Base-by-base conservation (phyloP, 1,284 basidiomycete genomes). In the Apiotrichum sp. region DNA sequence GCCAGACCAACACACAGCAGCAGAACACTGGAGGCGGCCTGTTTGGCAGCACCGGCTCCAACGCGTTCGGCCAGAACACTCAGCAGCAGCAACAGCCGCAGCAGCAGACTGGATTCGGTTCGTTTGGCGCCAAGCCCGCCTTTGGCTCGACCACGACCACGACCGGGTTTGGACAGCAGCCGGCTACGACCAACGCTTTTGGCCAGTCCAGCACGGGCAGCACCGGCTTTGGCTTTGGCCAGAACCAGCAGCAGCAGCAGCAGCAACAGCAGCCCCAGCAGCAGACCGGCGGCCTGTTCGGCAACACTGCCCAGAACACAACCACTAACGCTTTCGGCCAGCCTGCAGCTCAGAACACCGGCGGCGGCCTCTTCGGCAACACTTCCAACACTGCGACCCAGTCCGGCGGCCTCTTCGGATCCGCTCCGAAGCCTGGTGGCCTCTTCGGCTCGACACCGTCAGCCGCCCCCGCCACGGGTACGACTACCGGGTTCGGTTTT, bases 391-490 rank as follows among this genome's bases (percentile, higher is more conserved):
- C 65, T 31, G 60, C 63, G 14, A 63, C 66, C 55, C 65, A 62
- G 10, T 41, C 40, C 11, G 67, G 66, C 16, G 69, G 69, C 38
- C 58, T 67, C 46, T 80, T 80, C 59, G 77, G 78, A n/a, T 58
- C 52, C 35, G 62, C 65, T 69, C 35, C 46, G n/a, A 32, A 50
- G 9, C 57, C 65, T 16, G 61, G 75, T 7, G 74, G 79, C 50
- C 66, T 85, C 16, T 86, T 87, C 62, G 81, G 82, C 33, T 61
- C 41, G 31, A 57, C 36, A 58, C 29, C 29, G 31, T 6, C 44
- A 14, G 44, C 44, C 10, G 45, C 65, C 10, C 45, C n/a, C 29
- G 33, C 67, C 31, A 53, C 49, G 10, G 40, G 49, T 29, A 8
- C 36, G 36, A 38, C 36, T 13, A 8, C 13, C 13, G 36, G 36